Evolutionary conservation across 2,329 filamentous ascomycete genomes (phyloP), one percentile per base, ranked within the genome.

Genomic region (Arthrobotrys sinensis): DNA sequence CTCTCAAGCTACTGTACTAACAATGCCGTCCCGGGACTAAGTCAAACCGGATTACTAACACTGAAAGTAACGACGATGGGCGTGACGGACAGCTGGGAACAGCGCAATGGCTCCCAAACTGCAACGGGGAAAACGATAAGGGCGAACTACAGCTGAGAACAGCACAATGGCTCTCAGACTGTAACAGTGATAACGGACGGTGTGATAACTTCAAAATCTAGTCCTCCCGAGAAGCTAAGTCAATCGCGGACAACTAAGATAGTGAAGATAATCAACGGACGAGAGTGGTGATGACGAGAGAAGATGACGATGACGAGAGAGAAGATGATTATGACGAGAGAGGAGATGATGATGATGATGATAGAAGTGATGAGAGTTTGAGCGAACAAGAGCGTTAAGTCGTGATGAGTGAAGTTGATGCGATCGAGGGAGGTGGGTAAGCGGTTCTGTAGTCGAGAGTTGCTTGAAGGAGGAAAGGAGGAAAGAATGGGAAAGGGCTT

Each of bases 141-240:
- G 24, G 24, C n/a, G n/a, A n/a, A n/a, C n/a, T 28, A 28, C 24
- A 28, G 24, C 4, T 28, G 24, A 4, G 24, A 28, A 28, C 24
- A 28, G 52, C 52, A 28, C 52, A 55, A 55, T 55, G 52, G 16
- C 32, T 55, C 52, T 38, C 52, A 55, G 16, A 55, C 52, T 50
- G 19, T 24, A 21, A 24, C 4, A 36, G 52, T 38, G 36, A 28
- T 28, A 4, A 28, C 24, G 4, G 4, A 28, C 24, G 24, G 24
- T 28, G 24, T 28, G 24, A 28, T 28, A 28, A 28, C 24, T 28
- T 28, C 24, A 28, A 28, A 28, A 28, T 28, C 24, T 28, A 28
- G 24, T 4, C 24, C 24, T 28, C 24, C 24, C 24, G 24, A 28
- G 24, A 28, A 28, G 24, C 24, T n/a, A 28, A 28, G 24, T 28